Evolutionary conservation across 108 stramenopile genomes (phyloP).

Genomic region (Aurantiochytrium sp.): DNA sequence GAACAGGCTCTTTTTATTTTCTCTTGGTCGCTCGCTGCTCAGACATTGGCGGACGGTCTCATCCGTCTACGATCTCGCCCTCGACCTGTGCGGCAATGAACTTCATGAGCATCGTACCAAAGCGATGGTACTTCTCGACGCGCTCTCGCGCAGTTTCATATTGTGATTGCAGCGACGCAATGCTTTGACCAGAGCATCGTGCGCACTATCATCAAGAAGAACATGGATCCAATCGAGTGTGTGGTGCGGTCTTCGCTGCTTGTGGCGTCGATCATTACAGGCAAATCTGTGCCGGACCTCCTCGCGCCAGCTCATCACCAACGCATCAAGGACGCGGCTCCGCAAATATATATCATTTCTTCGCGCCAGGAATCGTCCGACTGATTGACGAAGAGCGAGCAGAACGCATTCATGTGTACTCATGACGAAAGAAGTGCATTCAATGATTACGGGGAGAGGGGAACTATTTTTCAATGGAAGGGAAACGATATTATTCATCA

Average conservation of each 20-base stretch:
- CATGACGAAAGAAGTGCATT: too few relatives aligned
- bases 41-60: too few relatives aligned
- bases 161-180: conserved; percentile 67
- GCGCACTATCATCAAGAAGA: conserved; percentile 63
- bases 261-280: not conserved
- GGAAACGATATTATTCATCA: not conserved
- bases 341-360: not conserved
- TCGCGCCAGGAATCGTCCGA: too few relatives aligned
- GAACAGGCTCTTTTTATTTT: too few relatives aligned
- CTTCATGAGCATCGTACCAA: conserved; percentile 50
- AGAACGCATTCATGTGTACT: too few relatives aligned
- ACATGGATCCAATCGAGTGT: conserved; percentile 74
- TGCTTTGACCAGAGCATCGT: conserved; percentile 67
- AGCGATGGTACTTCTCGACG: conserved; percentile 71
- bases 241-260: conserved; percentile 61
- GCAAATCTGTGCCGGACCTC: not conserved
- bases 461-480: too few relatives aligned
- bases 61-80: too few relatives aligned
- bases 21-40: too few relatives aligned
- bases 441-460: too few relatives aligned
- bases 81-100: conserved; percentile 2
- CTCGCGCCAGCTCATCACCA: not conserved
- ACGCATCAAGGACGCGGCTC: not conserved
- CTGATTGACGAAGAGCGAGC: too few relatives aligned
- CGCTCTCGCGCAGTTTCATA: too few relatives aligned